A percentile compares a stretch with the other conserved stretches of the same genome.
phyloP scores from a whole-genome alignment of 441 rosid species.

The Manihot esculenta region DNA sequence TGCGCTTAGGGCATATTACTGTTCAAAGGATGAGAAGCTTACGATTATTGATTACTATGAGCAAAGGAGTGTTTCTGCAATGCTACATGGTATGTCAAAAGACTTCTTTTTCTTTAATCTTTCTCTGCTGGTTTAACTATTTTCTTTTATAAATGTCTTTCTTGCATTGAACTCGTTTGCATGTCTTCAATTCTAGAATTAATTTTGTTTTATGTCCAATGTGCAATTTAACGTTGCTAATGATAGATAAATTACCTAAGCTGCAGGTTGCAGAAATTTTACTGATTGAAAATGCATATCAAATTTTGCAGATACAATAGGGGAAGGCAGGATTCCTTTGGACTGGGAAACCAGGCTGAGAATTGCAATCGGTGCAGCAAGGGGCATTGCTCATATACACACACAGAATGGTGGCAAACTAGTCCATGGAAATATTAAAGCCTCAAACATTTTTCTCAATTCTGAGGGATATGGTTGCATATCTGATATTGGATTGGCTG shows the following conservation, averaged over 20 bases:
- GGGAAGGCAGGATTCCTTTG: conserved; percentile 49
- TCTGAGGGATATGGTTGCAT: conserved; percentile 54
- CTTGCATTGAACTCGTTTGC: neutral
- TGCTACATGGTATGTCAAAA: conserved; percentile 62
- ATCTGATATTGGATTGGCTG: conserved; percentile 69
- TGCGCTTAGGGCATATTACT: conserved; percentile 74
- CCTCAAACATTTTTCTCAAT: conserved; percentile 77
- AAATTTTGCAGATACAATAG: conserved; percentile 51
- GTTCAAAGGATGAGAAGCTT: conserved; percentile 90
- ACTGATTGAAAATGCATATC: neutral
- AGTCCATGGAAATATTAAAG: conserved; percentile 82
- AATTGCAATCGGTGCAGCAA: conserved; percentile 73
- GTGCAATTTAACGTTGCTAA: neutral
- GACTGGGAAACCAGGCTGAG: conserved; percentile 86
- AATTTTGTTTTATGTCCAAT: neutral
- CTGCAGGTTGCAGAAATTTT: neutral
- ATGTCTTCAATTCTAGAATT: neutral
- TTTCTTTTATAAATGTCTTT: neutral
- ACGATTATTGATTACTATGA: conserved; percentile 64
- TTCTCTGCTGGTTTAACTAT: neutral
- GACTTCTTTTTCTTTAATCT: neutral
- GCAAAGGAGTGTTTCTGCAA: conserved; percentile 55
- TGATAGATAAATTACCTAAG: neutral
- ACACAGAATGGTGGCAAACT: conserved; percentile 57
- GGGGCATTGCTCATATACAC: conserved; percentile 75